Evolutionary conservation across 1,139 yeast genomes (phyloP).

Genomic region (Hansenula sp.): DNA sequence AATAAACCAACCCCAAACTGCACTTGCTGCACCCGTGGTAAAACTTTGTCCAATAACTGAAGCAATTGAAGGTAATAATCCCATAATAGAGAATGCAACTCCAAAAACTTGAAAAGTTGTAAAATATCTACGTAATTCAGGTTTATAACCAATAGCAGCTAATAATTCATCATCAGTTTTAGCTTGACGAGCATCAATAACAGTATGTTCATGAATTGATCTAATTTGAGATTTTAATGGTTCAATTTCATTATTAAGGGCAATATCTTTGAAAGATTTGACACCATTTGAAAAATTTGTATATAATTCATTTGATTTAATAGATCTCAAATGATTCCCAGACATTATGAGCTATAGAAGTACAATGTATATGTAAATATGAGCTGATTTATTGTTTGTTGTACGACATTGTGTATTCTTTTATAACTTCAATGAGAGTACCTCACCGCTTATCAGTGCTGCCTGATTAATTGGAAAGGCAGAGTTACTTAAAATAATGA

Average conservation of each 20-base stretch:
- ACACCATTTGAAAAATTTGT: constrained; percentile 1
- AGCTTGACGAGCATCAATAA: neutral
- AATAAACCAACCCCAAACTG: neutral
- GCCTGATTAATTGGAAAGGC: no score
- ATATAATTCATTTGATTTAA: constrained; percentile 1
- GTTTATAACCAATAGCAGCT: neutral
- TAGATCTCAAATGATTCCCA: neutral
- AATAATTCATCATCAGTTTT: neutral
- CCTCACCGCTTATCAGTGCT: no score
- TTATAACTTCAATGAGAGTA: no score
- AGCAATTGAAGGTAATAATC: neutral
- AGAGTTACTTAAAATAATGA: no score
- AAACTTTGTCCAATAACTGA: no score
- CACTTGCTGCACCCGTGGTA: neutral
- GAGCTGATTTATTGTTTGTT: no score
- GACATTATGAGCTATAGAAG: neutral
- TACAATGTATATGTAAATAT: neutral
- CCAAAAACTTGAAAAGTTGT: neutral
- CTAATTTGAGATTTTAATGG: neutral
- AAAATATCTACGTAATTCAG: neutral
- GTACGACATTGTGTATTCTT: no score
- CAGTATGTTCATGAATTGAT: neutral
- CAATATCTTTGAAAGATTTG: constrained; percentile 1
- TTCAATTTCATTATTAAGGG: neutral
- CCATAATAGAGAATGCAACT: neutral